Percentiles rank a stretch among this genome's conserved stretches.
phyloP scores from a whole-genome alignment of 2,329 filamentous ascomycete genomes.

The Salinomyces thailandicus region DNA sequence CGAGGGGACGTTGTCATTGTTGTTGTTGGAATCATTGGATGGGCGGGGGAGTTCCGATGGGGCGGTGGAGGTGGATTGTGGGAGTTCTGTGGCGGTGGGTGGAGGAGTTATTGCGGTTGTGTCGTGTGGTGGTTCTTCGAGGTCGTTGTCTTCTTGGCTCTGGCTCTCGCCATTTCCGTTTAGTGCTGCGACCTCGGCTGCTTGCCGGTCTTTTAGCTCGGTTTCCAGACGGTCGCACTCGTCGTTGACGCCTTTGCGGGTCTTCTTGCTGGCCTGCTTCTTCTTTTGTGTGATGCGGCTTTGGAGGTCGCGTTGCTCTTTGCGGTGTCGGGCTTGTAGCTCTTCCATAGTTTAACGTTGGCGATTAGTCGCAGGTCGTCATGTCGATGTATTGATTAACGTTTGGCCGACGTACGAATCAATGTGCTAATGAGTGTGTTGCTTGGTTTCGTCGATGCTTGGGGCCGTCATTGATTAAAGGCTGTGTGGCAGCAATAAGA shows the following conservation, averaged over 20 bases:
- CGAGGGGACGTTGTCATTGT: conserved; percentile 5
- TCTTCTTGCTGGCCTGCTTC: conserved; percentile 84
- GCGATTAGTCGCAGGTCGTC: no score
- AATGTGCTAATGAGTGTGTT: no score
- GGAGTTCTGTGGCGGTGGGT: background rate
- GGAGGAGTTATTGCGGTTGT: background rate
- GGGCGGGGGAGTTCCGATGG: background rate
- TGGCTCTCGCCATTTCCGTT: conserved; percentile 22
- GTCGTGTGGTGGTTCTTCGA: conserved; percentile 6
- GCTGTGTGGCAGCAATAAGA: no score
- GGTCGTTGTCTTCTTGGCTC: background rate
- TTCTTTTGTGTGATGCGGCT: conserved; percentile 85
- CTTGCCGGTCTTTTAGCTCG: conserved; percentile 46
- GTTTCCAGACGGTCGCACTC: conserved; percentile 50
- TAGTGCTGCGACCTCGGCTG: conserved; percentile 39
- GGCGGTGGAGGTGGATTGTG: background rate
- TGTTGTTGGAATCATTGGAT: conserved; percentile 8
- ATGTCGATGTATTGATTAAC: no score
- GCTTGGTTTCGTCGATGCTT: no score
- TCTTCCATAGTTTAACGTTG: no score
- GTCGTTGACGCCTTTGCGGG: conserved; percentile 49
- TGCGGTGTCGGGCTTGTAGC: conserved; percentile 68
- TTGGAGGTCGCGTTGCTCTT: conserved; percentile 80
- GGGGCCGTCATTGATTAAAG: no score
- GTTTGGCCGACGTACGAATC: no score